Evolutionary conservation across 192 early-diverging fungal genomes (phyloP).

Genomic region (Coemansia sp.): DNA sequence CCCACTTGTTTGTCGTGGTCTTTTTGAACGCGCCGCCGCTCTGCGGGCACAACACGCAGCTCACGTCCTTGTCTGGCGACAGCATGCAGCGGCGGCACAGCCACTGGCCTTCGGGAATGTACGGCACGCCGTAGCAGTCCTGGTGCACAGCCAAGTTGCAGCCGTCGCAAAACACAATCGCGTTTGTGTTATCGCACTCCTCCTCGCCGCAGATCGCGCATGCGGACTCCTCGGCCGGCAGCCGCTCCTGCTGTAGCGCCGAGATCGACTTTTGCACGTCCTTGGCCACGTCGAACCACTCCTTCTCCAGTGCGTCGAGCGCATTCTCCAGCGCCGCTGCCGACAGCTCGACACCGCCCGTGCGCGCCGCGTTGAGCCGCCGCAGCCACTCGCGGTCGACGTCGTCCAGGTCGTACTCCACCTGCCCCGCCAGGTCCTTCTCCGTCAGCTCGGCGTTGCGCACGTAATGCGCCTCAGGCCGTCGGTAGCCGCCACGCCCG

Average conservation of each 20-base stretch:
- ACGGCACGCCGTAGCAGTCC: slow-evolving; percentile 99
- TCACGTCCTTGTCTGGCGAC: slow-evolving; percentile 83
- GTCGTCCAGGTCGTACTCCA: slow-evolving; percentile 99
- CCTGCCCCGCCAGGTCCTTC: slow-evolving; percentile 56
- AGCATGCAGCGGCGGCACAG: slow-evolving; percentile 97
- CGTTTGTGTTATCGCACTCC: slow-evolving; percentile 99
- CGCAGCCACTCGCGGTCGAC: slow-evolving; percentile 82
- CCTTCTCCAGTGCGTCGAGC: slow-evolving; percentile 92
- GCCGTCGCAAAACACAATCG: slow-evolving; percentile 99
- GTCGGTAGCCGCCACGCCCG: slow-evolving; percentile 42
- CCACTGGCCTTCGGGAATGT: slow-evolving; percentile 99
- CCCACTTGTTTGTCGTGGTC: slow-evolving; percentile 91
- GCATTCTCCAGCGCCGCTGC: slow-evolving; percentile 74
- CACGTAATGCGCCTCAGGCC: slow-evolving; percentile 74
- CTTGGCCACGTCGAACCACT: slow-evolving; percentile 94
- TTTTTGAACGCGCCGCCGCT: slow-evolving; percentile 96
- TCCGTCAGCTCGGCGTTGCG: slow-evolving; percentile 63
- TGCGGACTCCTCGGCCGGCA: slow-evolving; percentile 78
- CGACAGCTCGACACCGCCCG: slow-evolving; percentile 26
- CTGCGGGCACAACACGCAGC: slow-evolving; percentile 92
- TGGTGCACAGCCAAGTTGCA: slow-evolving; percentile 99
- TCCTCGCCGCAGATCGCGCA: slow-evolving; percentile 97
- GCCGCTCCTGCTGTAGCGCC: slow-evolving; percentile 55
- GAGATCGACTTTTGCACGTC: slow-evolving; percentile 71
- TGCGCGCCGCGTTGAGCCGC: slow-evolving; percentile 67